Base-by-base conservation (phyloP, 768 basidiomycete species). In the Psilocybe azurescens region DNA sequence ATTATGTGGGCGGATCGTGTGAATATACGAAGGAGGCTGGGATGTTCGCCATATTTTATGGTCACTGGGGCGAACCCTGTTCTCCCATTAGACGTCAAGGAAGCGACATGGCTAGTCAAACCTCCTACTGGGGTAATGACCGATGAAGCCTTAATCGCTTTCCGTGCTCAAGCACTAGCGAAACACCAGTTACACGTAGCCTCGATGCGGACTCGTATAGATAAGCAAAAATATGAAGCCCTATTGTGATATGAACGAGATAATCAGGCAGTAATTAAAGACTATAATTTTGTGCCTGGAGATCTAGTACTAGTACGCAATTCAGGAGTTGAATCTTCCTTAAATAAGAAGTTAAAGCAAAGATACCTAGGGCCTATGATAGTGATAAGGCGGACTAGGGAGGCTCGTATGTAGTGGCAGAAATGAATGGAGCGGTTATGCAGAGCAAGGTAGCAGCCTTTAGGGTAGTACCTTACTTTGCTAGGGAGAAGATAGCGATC, bases 261-360 rank as follows among this genome's bases (percentile, higher is more conserved):
- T 29, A 29, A 63, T 29, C 20, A 18, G 16, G 53, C 52, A 0
- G 58, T 59, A 2, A 59, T 63, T 28, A 33, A 52, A 36, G 58
- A 59, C 29, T 74, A 60, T 51, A 47, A 69, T 18, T 80, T 76
- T 56, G 29, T 64, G 18, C 57, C 58, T 0, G 77, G 78, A n/a
- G 70, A 70, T 2, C 63, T 83, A 0, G 73, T 81, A 0, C 54
- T 81, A 0, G 67, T 77, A 0, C 54, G 72, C 2, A 79, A 82
- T 54, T 74, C 73, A 6, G 14, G 30, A 1, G 63, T 74, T 4
- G 75, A n/a, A n/a, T n/a, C n/a, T n/a, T n/a, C n/a, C n/a, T n/a
- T n/a, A n/a, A n/a, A n/a, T n/a, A n/a, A n/a, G n/a, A n/a, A n/a
- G n/a, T n/a, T n/a, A n/a, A n/a, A n/a, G n/a, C n/a, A n/a, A n/a